These are phyloP conservation scores for Croton laevigatus DNA, from an alignment of 441 rosid genomes.

Conservation along the genomic window DNA sequence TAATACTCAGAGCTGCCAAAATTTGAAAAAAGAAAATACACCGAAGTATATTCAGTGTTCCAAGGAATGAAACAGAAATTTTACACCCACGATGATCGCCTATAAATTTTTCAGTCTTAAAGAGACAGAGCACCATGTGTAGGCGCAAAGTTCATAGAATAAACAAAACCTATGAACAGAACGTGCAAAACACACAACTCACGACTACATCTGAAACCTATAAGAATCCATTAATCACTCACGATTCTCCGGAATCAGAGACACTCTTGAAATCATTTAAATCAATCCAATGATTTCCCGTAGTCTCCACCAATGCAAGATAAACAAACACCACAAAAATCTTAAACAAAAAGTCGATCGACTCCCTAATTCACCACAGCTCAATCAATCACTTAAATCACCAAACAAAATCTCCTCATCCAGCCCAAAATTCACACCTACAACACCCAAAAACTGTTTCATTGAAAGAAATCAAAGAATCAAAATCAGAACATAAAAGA, in stretches of 20 bases:
- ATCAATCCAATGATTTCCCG: background rate
- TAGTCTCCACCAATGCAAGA: background rate
- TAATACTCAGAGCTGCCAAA: too few species aligned
- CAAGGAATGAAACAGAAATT: background rate
- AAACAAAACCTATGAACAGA: background rate
- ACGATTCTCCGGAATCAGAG: background rate
- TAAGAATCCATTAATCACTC: background rate
- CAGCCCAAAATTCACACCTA: constrained; percentile 4
- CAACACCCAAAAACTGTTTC: background rate
- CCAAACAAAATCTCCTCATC: background rate
- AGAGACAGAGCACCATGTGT: background rate
- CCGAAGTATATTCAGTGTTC: background rate
- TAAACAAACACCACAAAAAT: background rate
- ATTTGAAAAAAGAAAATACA: background rate
- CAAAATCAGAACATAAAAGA: background rate
- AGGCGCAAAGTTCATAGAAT: background rate
- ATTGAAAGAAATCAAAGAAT: background rate
- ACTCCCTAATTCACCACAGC: background rate
- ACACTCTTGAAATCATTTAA: background rate
- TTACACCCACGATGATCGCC: background rate
- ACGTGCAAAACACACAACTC: background rate
- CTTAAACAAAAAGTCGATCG: background rate
- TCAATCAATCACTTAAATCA: background rate
- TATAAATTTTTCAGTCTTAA: background rate
- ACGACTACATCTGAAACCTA: background rate